Evolutionary conservation across 805 yeast genomes (phyloP), one percentile per base, ranked within the genome.

Genomic region (Candida khao-thaluensis): DNA sequence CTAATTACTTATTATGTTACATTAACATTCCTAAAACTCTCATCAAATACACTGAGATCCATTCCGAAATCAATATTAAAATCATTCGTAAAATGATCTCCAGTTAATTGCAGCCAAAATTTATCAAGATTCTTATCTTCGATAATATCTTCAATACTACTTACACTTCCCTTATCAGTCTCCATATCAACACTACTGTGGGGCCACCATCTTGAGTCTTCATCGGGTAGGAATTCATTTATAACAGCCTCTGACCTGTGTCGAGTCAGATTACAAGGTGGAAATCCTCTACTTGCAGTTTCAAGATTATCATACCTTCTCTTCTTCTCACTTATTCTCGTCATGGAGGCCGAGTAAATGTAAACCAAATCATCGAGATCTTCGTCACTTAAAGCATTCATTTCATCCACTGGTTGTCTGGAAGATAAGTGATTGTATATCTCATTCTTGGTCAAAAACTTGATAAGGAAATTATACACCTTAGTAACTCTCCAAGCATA

Each of bases 401-500:
- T 9, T 8, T 28, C 34, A 7, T 39, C 39, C 1, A 41, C 35
- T 7, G 44, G 15, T 17, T 37, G 43, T 16, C 39, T 27, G 16
- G 28, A 26, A 17, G 36, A 36, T 30, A 35, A 34, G 9, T 41
- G 31, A 14, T 52, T 45, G 40, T 56, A 63, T 24, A 59, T 52
- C 5, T 57, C 61, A 16, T 58, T 48, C 14, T 61, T 54, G 0
- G 44, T 55, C 8, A 76, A 41, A 4, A 72, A 37, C 17, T 57
- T 61, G 9, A 71, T 46, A 15, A 79, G 49, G 31, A 63, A 69
- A 5, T 56, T 56, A 37, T 74, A 76, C 0, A 85, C 81, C 49
- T 80, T 81, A 25, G 77, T 68, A 53, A 82, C 71, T 58, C 84
- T 73, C 79, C 82, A 79, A 2, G 88, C 84, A 52, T 80, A 81